Conservation (phyloP, 2,329 filamentous ascomycete genomes). For the Arthroderma sp. region DNA sequence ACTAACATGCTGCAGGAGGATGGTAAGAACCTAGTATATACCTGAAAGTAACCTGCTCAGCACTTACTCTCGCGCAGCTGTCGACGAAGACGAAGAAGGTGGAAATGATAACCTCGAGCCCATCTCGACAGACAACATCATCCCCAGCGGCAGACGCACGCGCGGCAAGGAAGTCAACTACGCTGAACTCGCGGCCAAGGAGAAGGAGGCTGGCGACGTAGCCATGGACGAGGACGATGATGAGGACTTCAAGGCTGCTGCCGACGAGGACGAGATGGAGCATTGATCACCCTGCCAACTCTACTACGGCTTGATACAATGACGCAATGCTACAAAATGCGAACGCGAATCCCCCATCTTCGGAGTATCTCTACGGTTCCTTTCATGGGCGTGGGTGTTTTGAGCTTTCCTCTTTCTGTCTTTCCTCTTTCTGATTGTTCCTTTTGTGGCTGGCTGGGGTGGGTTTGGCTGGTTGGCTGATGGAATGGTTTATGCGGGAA, state of each 20-base stretch:
- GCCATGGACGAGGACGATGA: conserved; percentile 49
- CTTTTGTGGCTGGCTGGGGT: neutral
- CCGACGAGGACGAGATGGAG: conserved; percentile 23
- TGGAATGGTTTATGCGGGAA: neutral
- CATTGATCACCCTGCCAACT: neutral
- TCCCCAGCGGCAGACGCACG: conserved; percentile 65
- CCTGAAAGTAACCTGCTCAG: neutral
- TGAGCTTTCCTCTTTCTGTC: neutral
- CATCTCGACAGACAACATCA: conserved; percentile 83
- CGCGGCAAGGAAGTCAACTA: conserved; percentile 90
- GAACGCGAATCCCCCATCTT: neutral
- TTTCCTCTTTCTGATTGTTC: neutral
- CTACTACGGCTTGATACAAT: too few relatives aligned
- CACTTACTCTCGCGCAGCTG: conserved; percentile 21
- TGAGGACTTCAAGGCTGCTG: conserved; percentile 30
- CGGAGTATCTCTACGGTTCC: neutral
- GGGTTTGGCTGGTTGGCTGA: neutral
- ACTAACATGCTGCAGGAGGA: neutral
- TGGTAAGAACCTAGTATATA: neutral
- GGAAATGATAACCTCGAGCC: conserved; percentile 64
- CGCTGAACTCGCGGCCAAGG: conserved; percentile 73
- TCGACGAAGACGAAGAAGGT: conserved; percentile 55
- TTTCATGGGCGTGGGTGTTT: neutral
- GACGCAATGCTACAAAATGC: too few relatives aligned
- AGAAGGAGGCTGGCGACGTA: conserved; percentile 64